Evolutionary conservation across 805 yeast species (phyloP).

Genomic region (Spathaspora arborariae): DNA sequence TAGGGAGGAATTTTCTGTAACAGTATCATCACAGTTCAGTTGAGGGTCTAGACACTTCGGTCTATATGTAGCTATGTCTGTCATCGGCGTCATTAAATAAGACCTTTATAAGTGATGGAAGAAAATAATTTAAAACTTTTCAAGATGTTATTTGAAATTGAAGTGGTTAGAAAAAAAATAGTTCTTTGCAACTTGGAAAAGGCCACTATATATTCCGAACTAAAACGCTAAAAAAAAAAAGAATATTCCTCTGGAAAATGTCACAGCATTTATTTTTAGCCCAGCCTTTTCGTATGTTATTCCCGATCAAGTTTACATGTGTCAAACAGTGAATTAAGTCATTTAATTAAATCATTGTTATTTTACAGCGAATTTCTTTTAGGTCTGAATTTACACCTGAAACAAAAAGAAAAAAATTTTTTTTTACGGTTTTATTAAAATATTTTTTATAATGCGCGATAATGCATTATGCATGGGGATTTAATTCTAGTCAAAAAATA

Average conservation of each 20-base stretch:
- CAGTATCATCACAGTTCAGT: background rate
- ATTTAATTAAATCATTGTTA: background rate
- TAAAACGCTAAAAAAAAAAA: background rate
- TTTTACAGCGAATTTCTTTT: background rate
- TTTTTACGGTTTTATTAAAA: background rate
- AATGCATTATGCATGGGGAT: background rate
- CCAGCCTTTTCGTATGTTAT: background rate
- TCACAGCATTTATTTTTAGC: background rate
- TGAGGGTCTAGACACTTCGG: background rate
- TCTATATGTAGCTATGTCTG: background rate
- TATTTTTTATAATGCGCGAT: background rate
- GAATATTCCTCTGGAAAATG: background rate
- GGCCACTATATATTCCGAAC: background rate
- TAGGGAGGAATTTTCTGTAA: background rate
- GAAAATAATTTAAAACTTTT: background rate
- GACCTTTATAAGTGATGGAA: background rate
- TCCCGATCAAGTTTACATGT: background rate
- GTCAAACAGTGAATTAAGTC: background rate
- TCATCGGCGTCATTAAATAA: background rate
- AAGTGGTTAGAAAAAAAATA: background rate
- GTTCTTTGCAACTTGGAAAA: background rate
- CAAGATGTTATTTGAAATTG: background rate
- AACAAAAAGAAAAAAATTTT: background rate
- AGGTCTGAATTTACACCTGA: background rate
- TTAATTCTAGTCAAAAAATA: background rate